phyloP scores from a whole-genome alignment of 2,329 filamentous ascomycete genomes.

The Apiospora marii region DNA sequence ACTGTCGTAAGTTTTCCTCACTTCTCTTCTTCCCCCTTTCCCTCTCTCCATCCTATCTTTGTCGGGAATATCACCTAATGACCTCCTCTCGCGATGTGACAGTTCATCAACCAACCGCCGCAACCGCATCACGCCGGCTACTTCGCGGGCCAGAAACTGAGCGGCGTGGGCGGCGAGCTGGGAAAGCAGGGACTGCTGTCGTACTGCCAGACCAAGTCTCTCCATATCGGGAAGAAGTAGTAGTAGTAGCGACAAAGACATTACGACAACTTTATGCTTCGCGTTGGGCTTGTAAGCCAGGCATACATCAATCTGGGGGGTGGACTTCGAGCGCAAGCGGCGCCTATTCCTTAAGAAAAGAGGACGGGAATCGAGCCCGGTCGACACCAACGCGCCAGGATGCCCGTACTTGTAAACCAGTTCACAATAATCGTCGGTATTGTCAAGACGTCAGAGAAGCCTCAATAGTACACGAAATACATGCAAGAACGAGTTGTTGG shows the following conservation, averaged over 20 bases:
- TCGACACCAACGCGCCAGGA: neutral
- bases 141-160: conserved; percentile 45
- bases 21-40: neutral
- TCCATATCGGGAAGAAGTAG: conserved; percentile 41
- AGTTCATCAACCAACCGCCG: conserved; percentile 55
- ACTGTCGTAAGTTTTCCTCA: conserved; percentile 46
- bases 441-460: neutral
- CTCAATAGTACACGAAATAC: neutral
- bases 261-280: neutral
- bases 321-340: neutral
- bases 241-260: neutral
- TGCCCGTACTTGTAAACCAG: neutral
- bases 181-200: conserved; percentile 44
- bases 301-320: neutral
- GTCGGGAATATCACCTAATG: neutral
- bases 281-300: neutral
- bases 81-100: neutral
- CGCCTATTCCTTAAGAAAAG: neutral
- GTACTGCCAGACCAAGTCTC: conserved; percentile 43
- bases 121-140: conserved; percentile 42
- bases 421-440: neutral
- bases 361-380: neutral
- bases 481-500: neutral
- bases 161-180: conserved; percentile 44
- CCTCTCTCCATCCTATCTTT: too few species aligned